phyloP scores from a whole-genome alignment of 176 grass and related monocot genomes.

The Eleusine indica region DNA sequence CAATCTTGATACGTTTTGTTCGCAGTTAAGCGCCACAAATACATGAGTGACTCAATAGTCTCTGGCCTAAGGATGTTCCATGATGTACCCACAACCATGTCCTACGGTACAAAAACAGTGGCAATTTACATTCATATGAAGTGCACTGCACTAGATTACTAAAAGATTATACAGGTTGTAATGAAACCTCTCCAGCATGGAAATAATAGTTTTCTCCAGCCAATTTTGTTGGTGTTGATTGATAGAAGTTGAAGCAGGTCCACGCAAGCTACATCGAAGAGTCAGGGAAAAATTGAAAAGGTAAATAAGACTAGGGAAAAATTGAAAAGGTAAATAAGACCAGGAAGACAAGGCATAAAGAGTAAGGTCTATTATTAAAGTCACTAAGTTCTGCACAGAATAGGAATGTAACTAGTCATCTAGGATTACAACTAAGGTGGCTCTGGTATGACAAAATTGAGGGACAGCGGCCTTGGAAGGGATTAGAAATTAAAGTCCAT shows the following conservation, averaged over 20 bases:
- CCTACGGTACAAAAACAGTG: constrained; percentile 39
- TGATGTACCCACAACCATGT: constrained; percentile 86
- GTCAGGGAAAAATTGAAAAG: background rate
- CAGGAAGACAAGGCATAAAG: background rate
- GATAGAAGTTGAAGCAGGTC: constrained; percentile 95
- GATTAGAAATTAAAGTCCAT: too few relatives aligned
- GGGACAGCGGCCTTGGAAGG: too few relatives aligned
- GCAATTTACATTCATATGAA: constrained; percentile 9
- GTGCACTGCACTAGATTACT: background rate
- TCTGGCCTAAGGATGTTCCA: constrained; percentile 96
- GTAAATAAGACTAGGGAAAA: constrained; percentile 23
- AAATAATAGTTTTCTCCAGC: constrained; percentile 91
- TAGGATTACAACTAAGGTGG: background rate
- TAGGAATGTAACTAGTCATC: background rate
- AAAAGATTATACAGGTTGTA: constrained; percentile 14
- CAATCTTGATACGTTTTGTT: constrained; percentile 93
- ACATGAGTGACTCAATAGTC: constrained; percentile 87
- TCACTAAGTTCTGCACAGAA: background rate
- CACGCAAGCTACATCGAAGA: constrained; percentile 53
- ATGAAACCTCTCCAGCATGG: constrained; percentile 54
- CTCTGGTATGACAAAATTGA: too few relatives aligned
- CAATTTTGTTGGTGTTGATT: constrained; percentile 82
- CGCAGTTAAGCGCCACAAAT: constrained; percentile 78
- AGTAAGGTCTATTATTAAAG: background rate
- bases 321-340: constrained; percentile 7